These are phyloP conservation scores for Ambrosia trifida DNA, from an alignment of 129 eudicot genomes.

Conservation along the genomic window DNA sequence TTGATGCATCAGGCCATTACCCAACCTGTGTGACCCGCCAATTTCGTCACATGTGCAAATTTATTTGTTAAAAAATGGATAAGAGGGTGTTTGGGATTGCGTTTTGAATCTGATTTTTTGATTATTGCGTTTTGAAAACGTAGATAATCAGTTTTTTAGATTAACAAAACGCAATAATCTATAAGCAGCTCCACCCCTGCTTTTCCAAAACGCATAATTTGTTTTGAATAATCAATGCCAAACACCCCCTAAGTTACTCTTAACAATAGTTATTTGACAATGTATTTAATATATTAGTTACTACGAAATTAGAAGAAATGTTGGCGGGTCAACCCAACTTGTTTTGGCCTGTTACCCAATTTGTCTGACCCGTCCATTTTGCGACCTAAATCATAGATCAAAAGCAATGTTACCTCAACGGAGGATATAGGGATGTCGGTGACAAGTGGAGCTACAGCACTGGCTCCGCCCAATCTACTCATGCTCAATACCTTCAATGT, in stretches of 20 bases:
- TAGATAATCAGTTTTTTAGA: too few species aligned
- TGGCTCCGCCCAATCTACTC: conserved; percentile 97
- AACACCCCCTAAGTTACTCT: too few species aligned
- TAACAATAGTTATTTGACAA: background rate
- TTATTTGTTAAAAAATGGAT: background rate
- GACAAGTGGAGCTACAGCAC: conserved; percentile 96
- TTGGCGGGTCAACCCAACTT: background rate
- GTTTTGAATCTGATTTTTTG: too few species aligned
- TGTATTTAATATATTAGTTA: background rate
- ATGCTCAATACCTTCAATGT: conserved; percentile 83
- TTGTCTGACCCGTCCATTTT: conserved; percentile 15
- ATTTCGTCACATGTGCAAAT: background rate
- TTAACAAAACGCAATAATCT: too few species aligned
- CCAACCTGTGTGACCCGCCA: background rate
- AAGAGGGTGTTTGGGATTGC: too few species aligned
- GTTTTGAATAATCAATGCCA: too few species aligned
- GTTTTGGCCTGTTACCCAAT: conserved; percentile 2
- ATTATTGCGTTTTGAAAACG: too few species aligned
- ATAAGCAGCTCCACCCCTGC: too few species aligned
- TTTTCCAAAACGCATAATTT: too few species aligned
- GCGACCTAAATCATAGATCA: background rate
- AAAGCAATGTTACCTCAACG: conserved; percentile 55
- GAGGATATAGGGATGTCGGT: conserved; percentile 93
- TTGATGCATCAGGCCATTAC: background rate
- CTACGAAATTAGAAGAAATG: background rate